Conservation (phyloP, 257 asterid species). For the Ilex aquifolium region DNA sequence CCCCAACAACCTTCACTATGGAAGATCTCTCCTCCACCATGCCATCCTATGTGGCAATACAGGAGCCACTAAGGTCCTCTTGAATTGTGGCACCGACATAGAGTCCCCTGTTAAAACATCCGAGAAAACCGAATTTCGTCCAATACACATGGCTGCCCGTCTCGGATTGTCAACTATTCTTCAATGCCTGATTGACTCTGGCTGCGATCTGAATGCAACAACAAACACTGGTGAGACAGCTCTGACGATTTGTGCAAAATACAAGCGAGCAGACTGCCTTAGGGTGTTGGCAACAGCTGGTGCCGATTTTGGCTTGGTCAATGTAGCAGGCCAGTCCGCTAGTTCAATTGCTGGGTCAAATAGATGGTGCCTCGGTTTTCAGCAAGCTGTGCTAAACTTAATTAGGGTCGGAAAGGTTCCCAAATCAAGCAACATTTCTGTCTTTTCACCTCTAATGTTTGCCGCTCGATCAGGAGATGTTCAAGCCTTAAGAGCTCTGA, state of each 20-base stretch:
- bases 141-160: slow-evolving; percentile 70
- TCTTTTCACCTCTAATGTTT: slow-evolving; percentile 53
- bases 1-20: slow-evolving; percentile 32
- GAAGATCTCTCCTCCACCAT: slow-evolving; percentile 73
- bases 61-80: slow-evolving; percentile 46
- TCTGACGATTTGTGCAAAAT: slow-evolving; percentile 41
- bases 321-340: slow-evolving; percentile 44
- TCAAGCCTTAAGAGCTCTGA: slow-evolving; percentile 41
- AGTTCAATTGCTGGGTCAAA: slow-evolving; percentile 36
- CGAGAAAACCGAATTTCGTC: slow-evolving; percentile 37
- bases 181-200: slow-evolving; percentile 44
- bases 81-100: slow-evolving; percentile 38
- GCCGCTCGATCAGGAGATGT: slow-evolving; percentile 69
- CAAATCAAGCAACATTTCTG: slow-evolving; percentile 37
- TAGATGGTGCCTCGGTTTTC: slow-evolving; percentile 48
- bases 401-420: slow-evolving; percentile 43
- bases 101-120: slow-evolving; percentile 52
- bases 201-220: slow-evolving; percentile 52
- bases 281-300: slow-evolving; percentile 54
- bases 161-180: slow-evolving; percentile 47
- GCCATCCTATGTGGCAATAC: slow-evolving; percentile 59
- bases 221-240: slow-evolving; percentile 62
- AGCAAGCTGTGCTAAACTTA: slow-evolving; percentile 43
- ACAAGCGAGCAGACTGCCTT: slow-evolving; percentile 54
- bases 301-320: slow-evolving; percentile 64